Evolutionary conservation across 306 rosid genomes (phyloP).

Genomic region (Fragaria iinumae): DNA sequence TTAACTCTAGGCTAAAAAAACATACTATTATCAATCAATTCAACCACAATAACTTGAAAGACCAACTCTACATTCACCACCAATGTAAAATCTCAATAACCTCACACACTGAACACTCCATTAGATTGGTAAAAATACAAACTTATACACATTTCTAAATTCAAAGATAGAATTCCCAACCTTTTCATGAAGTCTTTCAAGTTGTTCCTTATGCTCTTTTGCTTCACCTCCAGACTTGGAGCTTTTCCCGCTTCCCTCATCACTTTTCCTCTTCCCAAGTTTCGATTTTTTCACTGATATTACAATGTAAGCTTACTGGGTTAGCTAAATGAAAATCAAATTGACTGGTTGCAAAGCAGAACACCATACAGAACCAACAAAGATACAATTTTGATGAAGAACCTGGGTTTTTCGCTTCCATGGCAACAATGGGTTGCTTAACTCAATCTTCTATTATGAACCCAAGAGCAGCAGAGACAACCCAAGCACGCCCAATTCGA

Average conservation of each 20-base stretch:
- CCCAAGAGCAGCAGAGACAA: neutral
- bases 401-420: slow-evolving; percentile 19
- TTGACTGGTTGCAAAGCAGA: neutral
- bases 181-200: slow-evolving; percentile 65
- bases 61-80: neutral
- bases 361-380: neutral
- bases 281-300: slow-evolving; percentile 30
- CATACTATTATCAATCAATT: neutral
- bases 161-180: slow-evolving; percentile 27
- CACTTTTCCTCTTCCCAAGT: slow-evolving; percentile 30
- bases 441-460: neutral
- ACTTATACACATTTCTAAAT: neutral
- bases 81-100: neutral
- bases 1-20: neutral
- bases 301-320: neutral
- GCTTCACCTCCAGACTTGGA: slow-evolving; percentile 43
- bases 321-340: neutral
- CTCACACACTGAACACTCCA: neutral
- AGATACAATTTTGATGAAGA: neutral
- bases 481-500: neutral
- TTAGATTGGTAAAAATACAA: neutral
- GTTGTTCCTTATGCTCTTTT: slow-evolving; percentile 62
- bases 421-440: neutral
- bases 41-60: neutral
- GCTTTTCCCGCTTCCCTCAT: slow-evolving; percentile 25